A percentile compares a stretch with the other conserved stretches of the same genome.
These are phyloP conservation scores for Pyrenula massariospora DNA, from an alignment of 495 filamentous ascomycete genomes.

Conservation along the genomic window DNA sequence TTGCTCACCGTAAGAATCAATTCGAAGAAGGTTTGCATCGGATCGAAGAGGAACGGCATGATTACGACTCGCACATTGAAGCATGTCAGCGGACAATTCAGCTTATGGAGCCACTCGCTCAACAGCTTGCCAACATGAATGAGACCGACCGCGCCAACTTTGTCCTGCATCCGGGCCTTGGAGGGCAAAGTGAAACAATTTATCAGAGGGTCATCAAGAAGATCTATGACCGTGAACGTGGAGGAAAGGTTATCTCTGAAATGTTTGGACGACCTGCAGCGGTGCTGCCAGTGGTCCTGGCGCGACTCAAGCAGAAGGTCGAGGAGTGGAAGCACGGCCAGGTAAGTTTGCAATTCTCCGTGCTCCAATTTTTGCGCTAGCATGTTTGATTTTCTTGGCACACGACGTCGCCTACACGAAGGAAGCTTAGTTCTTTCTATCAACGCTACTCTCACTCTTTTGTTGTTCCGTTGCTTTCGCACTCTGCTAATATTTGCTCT, in stretches of 20 bases:
- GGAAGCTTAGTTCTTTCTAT: no score
- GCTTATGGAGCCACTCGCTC: constrained; percentile 83
- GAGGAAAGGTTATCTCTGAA: constrained; percentile 66
- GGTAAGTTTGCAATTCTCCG: constrained; percentile 15
- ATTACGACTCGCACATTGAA: constrained; percentile 98
- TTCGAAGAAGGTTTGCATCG: constrained; percentile 88
- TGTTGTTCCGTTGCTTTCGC: constrained; percentile 1
- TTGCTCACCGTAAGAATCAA: constrained; percentile 91
- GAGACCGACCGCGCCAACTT: constrained; percentile 59
- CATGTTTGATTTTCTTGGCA: no score
- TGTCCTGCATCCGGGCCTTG: constrained; percentile 69
- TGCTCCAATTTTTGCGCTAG: no score
- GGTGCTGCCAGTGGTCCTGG: constrained; percentile 77
- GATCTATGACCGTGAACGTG: constrained; percentile 82
- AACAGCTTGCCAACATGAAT: constrained; percentile 68
- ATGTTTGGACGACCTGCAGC: constrained; percentile 71
- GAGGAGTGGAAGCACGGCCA: constrained; percentile 95
- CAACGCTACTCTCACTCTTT: no score
- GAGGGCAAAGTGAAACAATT: constrained; percentile 88
- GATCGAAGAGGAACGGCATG: constrained; percentile 96
- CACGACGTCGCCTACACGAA: no score
- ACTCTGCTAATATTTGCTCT: neutral
- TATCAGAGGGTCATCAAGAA: constrained; percentile 96
- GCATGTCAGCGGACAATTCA: constrained; percentile 87
- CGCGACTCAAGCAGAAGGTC: constrained; percentile 79